Percentiles rank a stretch among this genome's conserved stretches.
Conservation (phyloP, 2,329 filamentous ascomycete genomes). For the Chrysoporthe deuterocubensis region DNA sequence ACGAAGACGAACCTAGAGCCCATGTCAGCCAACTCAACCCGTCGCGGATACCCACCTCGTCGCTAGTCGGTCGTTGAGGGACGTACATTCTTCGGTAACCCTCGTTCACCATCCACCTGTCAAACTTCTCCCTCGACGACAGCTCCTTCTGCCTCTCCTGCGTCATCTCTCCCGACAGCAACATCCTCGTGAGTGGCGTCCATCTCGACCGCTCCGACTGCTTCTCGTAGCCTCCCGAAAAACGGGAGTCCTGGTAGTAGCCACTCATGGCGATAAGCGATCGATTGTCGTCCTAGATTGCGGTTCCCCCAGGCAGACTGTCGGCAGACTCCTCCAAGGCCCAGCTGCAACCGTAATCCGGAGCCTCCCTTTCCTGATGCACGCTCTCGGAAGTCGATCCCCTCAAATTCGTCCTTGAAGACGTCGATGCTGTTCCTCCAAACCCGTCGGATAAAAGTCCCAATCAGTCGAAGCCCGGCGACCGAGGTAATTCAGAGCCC, state of each 20-base stretch:
- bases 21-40: conserved; percentile 30
- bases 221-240: conserved; percentile 43
- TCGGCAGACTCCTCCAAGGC: conserved; percentile 28
- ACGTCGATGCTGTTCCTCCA: not conserved
- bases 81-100: conserved; percentile 78
- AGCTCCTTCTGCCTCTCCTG: conserved; percentile 72
- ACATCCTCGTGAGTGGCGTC: conserved; percentile 80
- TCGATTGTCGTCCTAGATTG: conserved; percentile 24
- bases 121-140: conserved; percentile 72
- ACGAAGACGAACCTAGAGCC: conserved; percentile 71
- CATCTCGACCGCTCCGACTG: conserved; percentile 76
- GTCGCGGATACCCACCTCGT: conserved; percentile 22
- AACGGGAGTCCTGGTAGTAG: conserved; percentile 32
- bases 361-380: not conserved
- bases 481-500: conserved; percentile 54
- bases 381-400: conserved; percentile 5
- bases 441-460: not conserved
- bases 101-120: conserved; percentile 89
- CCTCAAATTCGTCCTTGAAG: conserved; percentile 1
- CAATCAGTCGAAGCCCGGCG: conserved; percentile 23
- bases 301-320: conserved; percentile 22
- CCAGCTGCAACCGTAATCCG: conserved; percentile 22
- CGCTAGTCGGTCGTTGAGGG: not conserved
- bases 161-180: conserved; percentile 82
- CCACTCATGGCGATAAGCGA: conserved; percentile 36